Evolutionary conservation across 176 grass and related monocot genomes (phyloP).

Genomic region (Puccinellia tenuiflora): DNA sequence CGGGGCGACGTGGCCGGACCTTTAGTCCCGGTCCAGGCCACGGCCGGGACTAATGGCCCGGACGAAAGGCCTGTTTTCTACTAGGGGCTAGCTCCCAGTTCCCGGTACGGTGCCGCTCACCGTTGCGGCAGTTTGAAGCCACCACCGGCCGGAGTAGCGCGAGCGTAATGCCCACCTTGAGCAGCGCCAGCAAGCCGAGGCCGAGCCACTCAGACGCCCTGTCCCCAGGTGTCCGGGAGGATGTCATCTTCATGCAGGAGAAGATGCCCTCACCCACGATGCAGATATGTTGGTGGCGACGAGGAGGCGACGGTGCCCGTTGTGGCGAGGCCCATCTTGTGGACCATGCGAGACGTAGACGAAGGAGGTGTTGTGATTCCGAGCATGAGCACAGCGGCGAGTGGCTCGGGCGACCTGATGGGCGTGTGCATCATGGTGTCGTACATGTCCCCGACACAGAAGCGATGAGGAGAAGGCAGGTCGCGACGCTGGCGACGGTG

Average conservation of each 20-base stretch:
- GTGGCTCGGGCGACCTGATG: conserved; percentile 33
- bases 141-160: conserved; percentile 17
- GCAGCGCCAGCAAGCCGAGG: conserved; percentile 1
- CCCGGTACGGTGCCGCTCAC: conserved; percentile 17
- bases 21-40: too few relatives aligned
- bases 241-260: conserved; percentile 39
- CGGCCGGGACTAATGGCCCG: too few relatives aligned
- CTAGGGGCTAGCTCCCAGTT: conserved; percentile 41
- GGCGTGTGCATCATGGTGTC: conserved; percentile 58
- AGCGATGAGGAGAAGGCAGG: conserved; percentile 33
- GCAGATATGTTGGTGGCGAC: conserved; percentile 38
- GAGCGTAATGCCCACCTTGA: conserved; percentile 6
- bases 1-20: too few relatives aligned
- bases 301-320: conserved; percentile 20
- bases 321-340: conserved; percentile 12
- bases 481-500: conserved; percentile 22
- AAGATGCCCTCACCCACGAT: conserved; percentile 32
- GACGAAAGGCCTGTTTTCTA: too few relatives aligned
- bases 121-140: conserved; percentile 36
- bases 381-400: conserved; percentile 44
- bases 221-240: background rate
- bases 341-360: conserved; percentile 25
- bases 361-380: conserved; percentile 29
- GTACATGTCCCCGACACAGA: conserved; percentile 44
- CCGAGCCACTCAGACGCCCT: conserved; percentile 17